A percentile compares a stretch with the other conserved stretches of the same genome.
Evolutionary conservation across 257 asterid genomes (phyloP).

Genomic region (Jacaranda mimosifolia): DNA sequence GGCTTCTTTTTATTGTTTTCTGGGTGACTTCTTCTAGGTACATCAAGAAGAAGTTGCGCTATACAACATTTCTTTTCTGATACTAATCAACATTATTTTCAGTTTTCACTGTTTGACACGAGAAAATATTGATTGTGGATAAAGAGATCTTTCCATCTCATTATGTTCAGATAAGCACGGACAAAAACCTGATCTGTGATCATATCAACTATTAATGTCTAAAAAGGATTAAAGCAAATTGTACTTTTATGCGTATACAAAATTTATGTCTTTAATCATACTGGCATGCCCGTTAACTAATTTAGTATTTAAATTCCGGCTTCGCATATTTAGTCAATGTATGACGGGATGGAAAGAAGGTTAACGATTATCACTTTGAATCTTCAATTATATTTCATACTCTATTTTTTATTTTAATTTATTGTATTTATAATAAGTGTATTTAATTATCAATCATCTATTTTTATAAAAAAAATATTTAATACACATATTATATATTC

Average conservation of each 20-base stretch:
- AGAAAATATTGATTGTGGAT: neutral
- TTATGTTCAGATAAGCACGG: neutral
- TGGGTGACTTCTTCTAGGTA: constrained; percentile 9
- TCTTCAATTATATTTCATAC: no score
- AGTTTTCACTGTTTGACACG: neutral
- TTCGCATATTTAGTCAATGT: no score
- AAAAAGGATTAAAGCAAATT: neutral
- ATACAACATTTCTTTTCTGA: neutral
- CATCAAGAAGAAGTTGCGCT: constrained; percentile 12
- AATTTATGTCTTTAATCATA: no score
- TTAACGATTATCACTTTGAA: no score
- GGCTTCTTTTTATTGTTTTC: constrained; percentile 40
- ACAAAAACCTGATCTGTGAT: neutral
- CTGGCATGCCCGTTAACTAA: no score
- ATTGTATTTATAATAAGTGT: no score
- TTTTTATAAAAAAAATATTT: no score
- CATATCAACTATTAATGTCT: constrained; percentile 9
- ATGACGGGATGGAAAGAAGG: no score
- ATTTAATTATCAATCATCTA: no score
- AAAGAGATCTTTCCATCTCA: neutral
- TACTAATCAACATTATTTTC: neutral
- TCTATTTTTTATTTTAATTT: no score
- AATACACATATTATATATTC: no score
- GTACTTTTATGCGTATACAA: neutral
- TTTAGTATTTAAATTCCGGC: no score